phyloP scores from a whole-genome alignment of 257 asterid genomes.

The Solanum microdontum region DNA sequence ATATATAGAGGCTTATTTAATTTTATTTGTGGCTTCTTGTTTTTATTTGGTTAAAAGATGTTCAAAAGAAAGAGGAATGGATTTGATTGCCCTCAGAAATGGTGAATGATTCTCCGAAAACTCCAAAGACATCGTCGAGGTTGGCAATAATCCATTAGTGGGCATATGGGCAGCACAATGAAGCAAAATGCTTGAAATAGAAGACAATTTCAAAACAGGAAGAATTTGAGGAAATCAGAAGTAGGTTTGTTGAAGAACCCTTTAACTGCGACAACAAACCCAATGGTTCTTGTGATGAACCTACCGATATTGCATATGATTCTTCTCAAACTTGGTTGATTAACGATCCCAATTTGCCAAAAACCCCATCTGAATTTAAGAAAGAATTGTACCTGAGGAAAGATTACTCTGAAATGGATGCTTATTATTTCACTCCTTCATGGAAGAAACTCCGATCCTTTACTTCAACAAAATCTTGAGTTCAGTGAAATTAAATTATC shows the following conservation, averaged over 20 bases:
- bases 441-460: slow-evolving; percentile 1
- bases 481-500: background rate
- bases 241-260: slow-evolving; percentile 3
- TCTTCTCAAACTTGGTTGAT: background rate
- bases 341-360: background rate
- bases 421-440: slow-evolving; percentile 1
- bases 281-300: background rate
- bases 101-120: background rate
- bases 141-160: background rate
- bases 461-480: background rate
- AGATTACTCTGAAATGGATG: slow-evolving; percentile 4
- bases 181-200: background rate
- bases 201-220: background rate
- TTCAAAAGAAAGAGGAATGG: background rate
- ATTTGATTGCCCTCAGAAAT: background rate
- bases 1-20: too few relatives aligned
- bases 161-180: background rate
- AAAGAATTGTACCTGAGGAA: background rate
- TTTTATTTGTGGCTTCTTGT: too few relatives aligned
- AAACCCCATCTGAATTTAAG: background rate
- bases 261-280: slow-evolving; percentile 1
- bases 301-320: background rate
- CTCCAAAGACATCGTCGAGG: background rate
- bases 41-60: background rate
- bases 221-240: slow-evolving; percentile 8